A percentile compares a stretch with the other conserved stretches of the same genome.
Conservation (phyloP, 225 moss, liverwort and hornwort species). For the Lunularia cruciata region DNA sequence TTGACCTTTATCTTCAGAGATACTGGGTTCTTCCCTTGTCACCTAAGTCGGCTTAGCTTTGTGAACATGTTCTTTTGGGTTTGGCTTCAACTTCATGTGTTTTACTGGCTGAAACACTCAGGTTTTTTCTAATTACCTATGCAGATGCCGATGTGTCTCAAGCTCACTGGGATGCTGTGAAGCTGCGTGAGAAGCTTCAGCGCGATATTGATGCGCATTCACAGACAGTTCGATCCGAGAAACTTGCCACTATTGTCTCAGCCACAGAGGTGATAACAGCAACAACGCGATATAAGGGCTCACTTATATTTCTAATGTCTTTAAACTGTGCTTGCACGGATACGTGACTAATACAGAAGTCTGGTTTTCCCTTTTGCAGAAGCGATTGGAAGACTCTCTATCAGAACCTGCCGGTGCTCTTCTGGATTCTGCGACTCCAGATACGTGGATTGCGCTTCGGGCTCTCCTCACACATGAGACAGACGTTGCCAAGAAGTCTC, state of each 20-base stretch:
- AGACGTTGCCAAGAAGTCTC: conserved; percentile 36
- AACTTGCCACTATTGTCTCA: conserved; percentile 52
- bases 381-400: conserved; percentile 52
- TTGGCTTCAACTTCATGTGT: background rate
- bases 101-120: background rate
- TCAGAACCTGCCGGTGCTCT: conserved; percentile 63
- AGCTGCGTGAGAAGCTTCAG: conserved; percentile 72
- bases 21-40: too few relatives aligned
- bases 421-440: conserved; percentile 75
- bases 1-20: too few relatives aligned
- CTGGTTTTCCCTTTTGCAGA: conserved; percentile 29
- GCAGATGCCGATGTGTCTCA: conserved; percentile 71
- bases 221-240: conserved; percentile 53
- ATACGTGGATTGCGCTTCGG: conserved; percentile 71
- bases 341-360: background rate
- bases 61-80: too few relatives aligned
- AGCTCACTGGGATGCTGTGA: conserved; percentile 77
- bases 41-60: too few relatives aligned
- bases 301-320: too few relatives aligned
- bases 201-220: conserved; percentile 72
- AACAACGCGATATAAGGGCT: too few relatives aligned
- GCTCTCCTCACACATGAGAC: conserved; percentile 62
- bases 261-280: conserved; percentile 26
- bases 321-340: background rate
- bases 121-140: background rate